A percentile compares a stretch with the other conserved stretches of the same genome.
phyloP scores from a whole-genome alignment of 768 basidiomycete genomes.

The Mrakia blollopis region DNA sequence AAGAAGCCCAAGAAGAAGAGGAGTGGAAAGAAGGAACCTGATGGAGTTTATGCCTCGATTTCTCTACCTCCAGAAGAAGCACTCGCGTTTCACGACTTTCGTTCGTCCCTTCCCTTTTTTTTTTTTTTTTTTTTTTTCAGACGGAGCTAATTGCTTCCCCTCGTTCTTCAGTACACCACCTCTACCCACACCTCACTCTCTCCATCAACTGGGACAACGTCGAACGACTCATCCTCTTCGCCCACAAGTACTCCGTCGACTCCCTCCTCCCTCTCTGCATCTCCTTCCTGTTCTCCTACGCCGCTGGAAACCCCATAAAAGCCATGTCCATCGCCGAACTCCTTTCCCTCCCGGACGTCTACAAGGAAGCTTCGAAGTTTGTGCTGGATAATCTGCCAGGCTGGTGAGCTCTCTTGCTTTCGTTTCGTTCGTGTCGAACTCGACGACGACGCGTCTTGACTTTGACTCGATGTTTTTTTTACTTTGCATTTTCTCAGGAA shows the following conservation, averaged over 20 bases:
- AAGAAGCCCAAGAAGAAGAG: not conserved
- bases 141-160: not conserved
- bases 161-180: constrained; percentile 3
- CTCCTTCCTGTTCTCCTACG: constrained; percentile 8
- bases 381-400: constrained; percentile 19
- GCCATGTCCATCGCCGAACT: constrained; percentile 17
- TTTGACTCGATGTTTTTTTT: no score
- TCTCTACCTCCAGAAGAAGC: not conserved
- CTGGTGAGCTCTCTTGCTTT: not conserved
- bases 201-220: constrained; percentile 13
- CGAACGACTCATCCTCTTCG: constrained; percentile 14
- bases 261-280: constrained; percentile 8
- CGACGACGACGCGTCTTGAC: no score
- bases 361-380: constrained; percentile 12
- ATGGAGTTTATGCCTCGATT: constrained; percentile 18
- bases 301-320: constrained; percentile 9
- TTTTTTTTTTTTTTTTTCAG: not conserved
- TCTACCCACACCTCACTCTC: constrained; percentile 24
- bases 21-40: not conserved
- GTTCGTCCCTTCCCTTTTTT: not conserved
- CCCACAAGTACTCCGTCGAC: constrained; percentile 20
- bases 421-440: no score
- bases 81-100: not conserved
- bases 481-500: not conserved
- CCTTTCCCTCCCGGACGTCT: not conserved